These are phyloP conservation scores for Allium cepa DNA, from an alignment of 106 monocot species.

Conservation along the genomic window DNA sequence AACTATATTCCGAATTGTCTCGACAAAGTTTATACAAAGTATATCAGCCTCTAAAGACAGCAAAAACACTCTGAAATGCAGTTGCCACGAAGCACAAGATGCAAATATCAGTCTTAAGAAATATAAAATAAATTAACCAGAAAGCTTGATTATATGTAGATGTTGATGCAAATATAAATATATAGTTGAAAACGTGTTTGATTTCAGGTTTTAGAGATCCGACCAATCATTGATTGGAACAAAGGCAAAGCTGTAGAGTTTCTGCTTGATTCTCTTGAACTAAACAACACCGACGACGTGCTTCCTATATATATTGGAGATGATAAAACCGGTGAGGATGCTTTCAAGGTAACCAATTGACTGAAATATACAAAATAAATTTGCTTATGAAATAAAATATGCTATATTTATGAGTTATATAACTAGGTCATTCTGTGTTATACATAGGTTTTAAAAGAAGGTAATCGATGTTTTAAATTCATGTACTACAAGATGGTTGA, in stretches of 20 bases:
- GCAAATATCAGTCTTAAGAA: too few relatives aligned
- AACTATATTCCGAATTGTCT: too few relatives aligned
- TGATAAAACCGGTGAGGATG: conserved; percentile 86
- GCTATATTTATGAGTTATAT: background rate
- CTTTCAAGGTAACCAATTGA: conserved; percentile 47
- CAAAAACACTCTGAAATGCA: too few relatives aligned
- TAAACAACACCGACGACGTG: conserved; percentile 38
- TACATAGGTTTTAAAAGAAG: conserved; percentile 40
- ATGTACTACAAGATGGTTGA: too few relatives aligned
- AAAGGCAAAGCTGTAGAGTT: conserved; percentile 92
- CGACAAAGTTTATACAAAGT: too few relatives aligned
- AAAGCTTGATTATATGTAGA: background rate
- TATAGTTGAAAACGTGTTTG: background rate
- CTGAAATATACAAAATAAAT: too few relatives aligned
- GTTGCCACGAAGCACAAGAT: too few relatives aligned
- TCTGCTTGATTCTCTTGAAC: conserved; percentile 75
- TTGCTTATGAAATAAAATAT: background rate
- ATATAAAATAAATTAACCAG: background rate
- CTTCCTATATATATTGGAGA: conserved; percentile 79
- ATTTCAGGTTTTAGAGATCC: conserved; percentile 84
- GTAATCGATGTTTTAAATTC: too few relatives aligned
- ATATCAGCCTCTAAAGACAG: too few relatives aligned
- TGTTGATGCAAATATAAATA: background rate
- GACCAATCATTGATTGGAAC: conserved; percentile 81
- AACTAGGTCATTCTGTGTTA: background rate